These are phyloP conservation scores for Saitozyma podzolica DNA, from an alignment of 768 basidiomycete genomes.

Conservation along the genomic window DNA sequence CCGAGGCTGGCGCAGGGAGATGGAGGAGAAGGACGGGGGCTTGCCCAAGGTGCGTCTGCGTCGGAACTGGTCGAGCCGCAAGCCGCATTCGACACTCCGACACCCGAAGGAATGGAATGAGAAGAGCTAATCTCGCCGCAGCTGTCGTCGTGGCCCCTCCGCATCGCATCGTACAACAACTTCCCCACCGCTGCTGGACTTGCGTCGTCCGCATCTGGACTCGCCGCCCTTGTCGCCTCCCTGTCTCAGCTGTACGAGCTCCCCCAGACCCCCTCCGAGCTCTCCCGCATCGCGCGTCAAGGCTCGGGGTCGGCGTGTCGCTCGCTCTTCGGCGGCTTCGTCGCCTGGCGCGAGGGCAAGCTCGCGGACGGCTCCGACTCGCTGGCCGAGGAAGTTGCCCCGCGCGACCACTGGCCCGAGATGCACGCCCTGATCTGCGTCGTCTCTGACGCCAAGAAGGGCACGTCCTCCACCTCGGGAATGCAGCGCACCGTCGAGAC, in stretches of 20 bases:
- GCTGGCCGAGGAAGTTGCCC: constrained; percentile 80
- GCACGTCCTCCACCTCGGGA: constrained; percentile 87
- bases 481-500: constrained; percentile 99
- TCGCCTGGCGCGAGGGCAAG: constrained; percentile 85
- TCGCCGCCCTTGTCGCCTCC: constrained; percentile 89
- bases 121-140: constrained; percentile 40
- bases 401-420: constrained; percentile 85
- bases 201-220: constrained; percentile 94
- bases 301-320: constrained; percentile 98
- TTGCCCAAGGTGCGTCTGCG: constrained; percentile 64
- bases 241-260: constrained; percentile 83
- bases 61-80: no score
- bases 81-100: not conserved
- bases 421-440: constrained; percentile 97
- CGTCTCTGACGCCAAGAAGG: constrained; percentile 93
- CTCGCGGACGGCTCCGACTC: constrained; percentile 75
- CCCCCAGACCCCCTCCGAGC: constrained; percentile 70
- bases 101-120: constrained; percentile 10
- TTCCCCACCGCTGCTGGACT: constrained; percentile 99
- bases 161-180: constrained; percentile 95
- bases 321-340: constrained; percentile 94
- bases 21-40: constrained; percentile 69
- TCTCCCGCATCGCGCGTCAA: constrained; percentile 92
- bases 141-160: constrained; percentile 72
- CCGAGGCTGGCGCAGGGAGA: constrained; percentile 69